Conservation (phyloP, 2,329 filamentous ascomycete genomes). For the Alternaria brassicae region DNA sequence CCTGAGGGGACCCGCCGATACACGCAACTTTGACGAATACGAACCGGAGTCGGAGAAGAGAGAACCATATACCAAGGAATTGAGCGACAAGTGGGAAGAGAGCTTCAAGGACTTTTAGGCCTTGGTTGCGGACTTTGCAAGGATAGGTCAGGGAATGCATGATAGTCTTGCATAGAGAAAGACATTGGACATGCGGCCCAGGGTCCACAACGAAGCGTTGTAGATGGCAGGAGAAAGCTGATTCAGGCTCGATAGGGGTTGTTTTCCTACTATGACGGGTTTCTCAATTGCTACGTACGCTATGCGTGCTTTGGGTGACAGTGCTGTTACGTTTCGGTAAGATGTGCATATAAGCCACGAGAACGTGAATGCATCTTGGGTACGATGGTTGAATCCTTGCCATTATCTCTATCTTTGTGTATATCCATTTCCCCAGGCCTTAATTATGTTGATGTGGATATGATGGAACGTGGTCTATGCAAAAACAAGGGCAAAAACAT, state of each 20-base stretch:
- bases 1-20: constrained; percentile 74
- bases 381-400: neutral
- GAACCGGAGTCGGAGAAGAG: constrained; percentile 74
- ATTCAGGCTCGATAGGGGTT: neutral
- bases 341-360: neutral
- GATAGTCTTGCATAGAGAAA: neutral
- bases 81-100: constrained; percentile 72
- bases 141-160: neutral
- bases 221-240: neutral
- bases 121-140: neutral
- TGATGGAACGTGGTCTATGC: neutral
- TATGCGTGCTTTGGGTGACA: neutral
- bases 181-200: neutral
- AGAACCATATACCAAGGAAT: constrained; percentile 72
- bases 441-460: neutral
- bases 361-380: neutral
- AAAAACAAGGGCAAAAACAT: constrained; percentile 5
- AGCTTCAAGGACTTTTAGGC: constrained; percentile 73
- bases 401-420: neutral
- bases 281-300: neutral
- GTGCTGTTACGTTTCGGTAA: neutral
- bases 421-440: neutral
- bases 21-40: constrained; percentile 82
- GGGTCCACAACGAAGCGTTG: neutral
- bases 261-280: neutral